Evolutionary conservation across 495 filamentous ascomycete species (phyloP).

Genomic region (Lepidopterella palustris): DNA sequence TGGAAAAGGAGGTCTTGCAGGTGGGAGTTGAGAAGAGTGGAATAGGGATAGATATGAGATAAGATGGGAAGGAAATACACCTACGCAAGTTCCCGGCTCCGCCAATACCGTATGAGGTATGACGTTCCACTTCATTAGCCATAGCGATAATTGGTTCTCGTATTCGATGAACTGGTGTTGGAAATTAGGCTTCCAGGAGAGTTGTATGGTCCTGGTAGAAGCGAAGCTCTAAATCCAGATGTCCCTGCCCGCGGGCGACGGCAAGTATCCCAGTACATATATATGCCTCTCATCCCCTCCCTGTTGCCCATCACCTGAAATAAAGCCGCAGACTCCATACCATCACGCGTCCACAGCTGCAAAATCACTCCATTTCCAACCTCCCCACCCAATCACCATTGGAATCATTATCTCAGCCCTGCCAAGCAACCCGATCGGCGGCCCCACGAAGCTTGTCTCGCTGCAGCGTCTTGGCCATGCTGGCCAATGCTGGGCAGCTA

Average conservation of each 20-base stretch:
- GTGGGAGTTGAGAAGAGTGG: not conserved
- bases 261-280: no score
- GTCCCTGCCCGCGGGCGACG: no score
- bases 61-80: no score
- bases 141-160: not conserved
- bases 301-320: no score
- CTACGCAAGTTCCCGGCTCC: constrained; percentile 25
- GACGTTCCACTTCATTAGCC: constrained; percentile 16
- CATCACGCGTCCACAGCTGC: no score
- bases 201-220: no score
- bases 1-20: not conserved
- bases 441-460: constrained; percentile 17
- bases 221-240: no score
- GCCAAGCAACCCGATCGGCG: constrained; percentile 5
- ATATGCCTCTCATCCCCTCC: no score
- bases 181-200: not conserved
- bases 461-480: constrained; percentile 1
- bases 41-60: not conserved
- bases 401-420: constrained; percentile 16
- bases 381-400: no score
- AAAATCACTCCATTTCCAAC: no score
- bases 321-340: no score
- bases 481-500: constrained; percentile 5
- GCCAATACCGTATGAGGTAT: constrained; percentile 17
- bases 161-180: not conserved